These are phyloP conservation scores for Chaetomium strumarium DNA, from an alignment of 2,329 filamentous ascomycete species.

Conservation along the genomic window DNA sequence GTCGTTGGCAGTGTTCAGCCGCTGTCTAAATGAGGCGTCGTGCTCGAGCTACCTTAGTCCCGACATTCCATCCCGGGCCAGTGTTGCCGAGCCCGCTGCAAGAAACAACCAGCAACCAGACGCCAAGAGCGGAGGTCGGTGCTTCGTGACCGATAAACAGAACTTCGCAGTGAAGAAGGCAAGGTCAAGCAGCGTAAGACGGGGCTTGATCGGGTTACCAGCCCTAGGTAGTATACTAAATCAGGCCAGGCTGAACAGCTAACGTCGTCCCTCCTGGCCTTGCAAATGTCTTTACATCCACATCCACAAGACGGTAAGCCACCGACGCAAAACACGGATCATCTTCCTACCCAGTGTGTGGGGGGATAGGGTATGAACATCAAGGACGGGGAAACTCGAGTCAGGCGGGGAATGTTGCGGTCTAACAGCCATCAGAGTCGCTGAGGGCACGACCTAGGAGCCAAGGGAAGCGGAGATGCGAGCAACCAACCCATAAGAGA, in stretches of 20 bases:
- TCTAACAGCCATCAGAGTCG: background rate
- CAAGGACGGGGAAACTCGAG: no score
- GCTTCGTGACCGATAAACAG: background rate
- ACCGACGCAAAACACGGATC: no score
- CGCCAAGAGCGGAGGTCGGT: background rate
- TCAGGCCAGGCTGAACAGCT: background rate
- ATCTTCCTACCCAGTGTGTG: no score
- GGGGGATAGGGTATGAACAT: no score
- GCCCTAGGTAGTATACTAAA: background rate
- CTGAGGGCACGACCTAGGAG: background rate
- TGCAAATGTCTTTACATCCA: background rate
- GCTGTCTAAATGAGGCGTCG: conserved; percentile 20
- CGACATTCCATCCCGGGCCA: background rate
- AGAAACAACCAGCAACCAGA: background rate
- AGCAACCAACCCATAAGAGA: conserved; percentile 1
- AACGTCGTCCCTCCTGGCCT: background rate
- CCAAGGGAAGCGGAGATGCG: background rate
- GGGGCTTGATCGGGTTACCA: background rate
- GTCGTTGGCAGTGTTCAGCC: conserved; percentile 26
- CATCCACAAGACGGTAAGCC: no score
- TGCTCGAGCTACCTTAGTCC: background rate
- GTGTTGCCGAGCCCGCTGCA: background rate
- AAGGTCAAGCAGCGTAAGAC: background rate
- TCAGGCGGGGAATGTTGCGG: no score
- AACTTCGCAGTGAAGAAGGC: background rate